Base-by-base conservation (phyloP, 2,329 filamentous ascomycete species). In the Sporothrix pseudoabietina region DNA sequence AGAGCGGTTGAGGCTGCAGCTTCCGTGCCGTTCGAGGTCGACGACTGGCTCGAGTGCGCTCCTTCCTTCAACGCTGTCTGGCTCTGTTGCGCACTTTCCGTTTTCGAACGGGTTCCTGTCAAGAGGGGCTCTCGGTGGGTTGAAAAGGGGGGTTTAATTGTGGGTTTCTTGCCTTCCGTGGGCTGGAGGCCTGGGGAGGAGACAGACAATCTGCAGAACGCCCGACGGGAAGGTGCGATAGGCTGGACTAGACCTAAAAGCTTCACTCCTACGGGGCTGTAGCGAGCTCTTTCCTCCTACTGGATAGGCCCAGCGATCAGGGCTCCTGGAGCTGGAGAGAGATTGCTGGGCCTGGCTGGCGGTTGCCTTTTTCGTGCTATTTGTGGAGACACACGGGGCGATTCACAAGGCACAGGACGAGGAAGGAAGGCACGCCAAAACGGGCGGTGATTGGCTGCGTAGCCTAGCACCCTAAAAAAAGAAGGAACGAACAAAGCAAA, bases 321-420 rank as follows among this genome's bases (percentile, higher is more conserved):
- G 61, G 61, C 35, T 61, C 14, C 57, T 61, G 55, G 55, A 44
- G 41, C 41, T 12, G 41, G 9, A 12, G 41, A 35, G 41, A 44
- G 41, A 59, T 30, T 39, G 32, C 19, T 69, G 30, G 32, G 47
- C 26, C 71, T 54, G 71, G 71, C 71, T 72, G 61, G 71, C 71
- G 49, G 61, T 72, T 69, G 32, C 71, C 49, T 19, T 52, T 63
- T 71, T 35, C 7, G 52, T 61, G 26, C 26, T 8, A 49, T 32
- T 22, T 71, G 32, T 65, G 57, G 70, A 41, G 49, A 44, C 70
- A 47, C 47, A 55, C 47, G 47, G 70, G 70, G 41, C 63, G 49
- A 47, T 32, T 66, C 47, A 55, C 30, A 68, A 57, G 39, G 71
- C 35, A 47, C 14, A 71, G n/a, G 69, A 57, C 5, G 55, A 35